A percentile compares a stretch with the other conserved stretches of the same genome.
These are phyloP conservation scores for Neurospora crassa DNA, from an alignment of 2,329 filamentous ascomycete genomes.

Conservation along the genomic window DNA sequence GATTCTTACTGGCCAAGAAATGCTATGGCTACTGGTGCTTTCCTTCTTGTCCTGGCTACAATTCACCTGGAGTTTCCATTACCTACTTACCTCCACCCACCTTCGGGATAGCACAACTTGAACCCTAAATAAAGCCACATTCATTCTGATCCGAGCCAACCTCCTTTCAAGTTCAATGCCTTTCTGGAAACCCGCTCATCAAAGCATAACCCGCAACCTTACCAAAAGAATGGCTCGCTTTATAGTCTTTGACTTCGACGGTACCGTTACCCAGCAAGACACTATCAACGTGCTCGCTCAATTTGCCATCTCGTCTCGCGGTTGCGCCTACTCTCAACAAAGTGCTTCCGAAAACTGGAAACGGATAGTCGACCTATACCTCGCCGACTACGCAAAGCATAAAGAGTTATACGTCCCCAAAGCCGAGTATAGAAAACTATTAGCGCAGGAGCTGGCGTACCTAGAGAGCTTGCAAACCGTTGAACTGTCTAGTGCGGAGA, in stretches of 20 bases:
- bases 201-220: neutral
- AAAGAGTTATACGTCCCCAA: conserved; percentile 22
- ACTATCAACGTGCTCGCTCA: conserved; percentile 40
- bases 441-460: conserved; percentile 32
- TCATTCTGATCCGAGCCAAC: neutral
- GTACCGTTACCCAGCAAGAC: conserved; percentile 46
- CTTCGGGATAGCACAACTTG: neutral
- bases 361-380: conserved; percentile 35
- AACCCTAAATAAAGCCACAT: neutral
- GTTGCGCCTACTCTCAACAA: neutral
- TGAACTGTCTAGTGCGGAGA: conserved; percentile 35
- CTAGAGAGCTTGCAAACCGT: conserved; percentile 33
- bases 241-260: conserved; percentile 50
- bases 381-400: conserved; percentile 25
- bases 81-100: neutral
- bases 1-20: neutral
- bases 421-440: conserved; percentile 24
- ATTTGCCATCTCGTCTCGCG: conserved; percentile 30
- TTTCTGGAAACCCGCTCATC: neutral
- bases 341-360: conserved; percentile 12
- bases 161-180: neutral
- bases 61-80: neutral
- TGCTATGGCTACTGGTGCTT: neutral
- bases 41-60: neutral
- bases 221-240: conserved; percentile 6